Evolutionary conservation across 2,329 filamentous ascomycete genomes (phyloP), one percentile per base, ranked within the genome.

Genomic region (Arachnomyces sp.): DNA sequence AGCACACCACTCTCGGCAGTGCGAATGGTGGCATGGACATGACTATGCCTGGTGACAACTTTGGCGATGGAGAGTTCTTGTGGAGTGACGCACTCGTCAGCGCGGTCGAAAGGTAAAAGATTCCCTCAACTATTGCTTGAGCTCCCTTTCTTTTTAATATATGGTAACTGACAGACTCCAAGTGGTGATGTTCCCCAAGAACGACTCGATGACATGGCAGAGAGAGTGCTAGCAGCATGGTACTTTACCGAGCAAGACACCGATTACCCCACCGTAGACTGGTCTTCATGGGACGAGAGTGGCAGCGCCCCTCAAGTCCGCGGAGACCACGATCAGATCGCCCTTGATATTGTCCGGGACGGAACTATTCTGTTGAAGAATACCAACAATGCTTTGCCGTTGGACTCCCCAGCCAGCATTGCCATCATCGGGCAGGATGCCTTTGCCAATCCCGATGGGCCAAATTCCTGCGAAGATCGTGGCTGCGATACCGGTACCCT

Each of bases 131-230:
- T n/a, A 25, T 25, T 9, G 9, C 21, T 9, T 25, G 21, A n/a
- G n/a, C n/a, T n/a, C n/a, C n/a, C n/a, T n/a, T n/a, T n/a, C n/a
- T n/a, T n/a, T n/a, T n/a, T n/a, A n/a, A n/a, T n/a, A n/a, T n/a
- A n/a, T n/a, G n/a, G n/a, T n/a, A 86, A 1, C 84, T 95, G 57
- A 84, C 93, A 54, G 72, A 85, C 43, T 71, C 74, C 52, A 42
- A 28, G 42, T 42, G 14, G 30, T 49, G 14, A 49, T 47, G 38
- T 49, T 9, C 44, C 45, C 17, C 42, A 47, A 16, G 40, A 43
- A 12, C 35, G 44, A 28, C 18, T 49, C 18, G 45, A 49, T 29
- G 44, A 49, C 34, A 49, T 49, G 57, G 54, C 2, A 17, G 49
- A 7, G 42, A 52, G 59, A 7, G 63, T 73, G 35, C 55, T 73